Conservation (phyloP, 805 yeast genomes). For the Saccharomyces kudriavzevii region DNA sequence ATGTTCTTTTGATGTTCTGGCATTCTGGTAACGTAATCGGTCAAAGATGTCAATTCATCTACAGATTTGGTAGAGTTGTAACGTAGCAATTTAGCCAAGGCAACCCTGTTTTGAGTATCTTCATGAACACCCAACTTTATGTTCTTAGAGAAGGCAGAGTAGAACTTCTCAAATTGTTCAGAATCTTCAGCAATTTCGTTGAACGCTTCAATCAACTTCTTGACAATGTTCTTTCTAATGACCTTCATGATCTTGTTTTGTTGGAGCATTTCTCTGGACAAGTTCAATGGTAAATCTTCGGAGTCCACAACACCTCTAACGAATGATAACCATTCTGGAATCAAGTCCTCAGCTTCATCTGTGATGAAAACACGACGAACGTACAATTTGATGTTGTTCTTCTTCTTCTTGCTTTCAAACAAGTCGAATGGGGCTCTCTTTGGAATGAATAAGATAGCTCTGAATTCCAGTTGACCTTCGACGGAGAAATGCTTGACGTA, state of each 20-base stretch:
- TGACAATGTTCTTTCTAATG: slow-evolving; percentile 96
- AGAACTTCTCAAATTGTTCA: slow-evolving; percentile 97
- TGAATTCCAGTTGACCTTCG: slow-evolving; percentile 99
- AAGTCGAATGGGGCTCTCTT: slow-evolving; percentile 98
- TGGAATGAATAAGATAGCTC: slow-evolving; percentile 95
- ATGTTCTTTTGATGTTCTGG: slow-evolving; percentile 99
- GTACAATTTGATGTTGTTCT: slow-evolving; percentile 95
- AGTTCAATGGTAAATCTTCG: slow-evolving; percentile 98
- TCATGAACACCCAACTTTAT: slow-evolving; percentile 98
- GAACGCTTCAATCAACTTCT: slow-evolving; percentile 97
- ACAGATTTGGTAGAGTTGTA: slow-evolving; percentile 92
- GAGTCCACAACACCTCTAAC: slow-evolving; percentile 99
- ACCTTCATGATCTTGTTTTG: slow-evolving; percentile 99
- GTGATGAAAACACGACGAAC: slow-evolving; percentile 99
- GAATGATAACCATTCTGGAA: slow-evolving; percentile 97
- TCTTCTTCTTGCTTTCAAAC: slow-evolving; percentile 98
- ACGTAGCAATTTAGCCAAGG: slow-evolving; percentile 93
- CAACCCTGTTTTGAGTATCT: slow-evolving; percentile 93
- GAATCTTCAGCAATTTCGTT: slow-evolving; percentile 98
- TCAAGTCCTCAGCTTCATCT: slow-evolving; percentile 97
- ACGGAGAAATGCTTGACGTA: slow-evolving; percentile 99
- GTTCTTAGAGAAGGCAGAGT: slow-evolving; percentile 96
- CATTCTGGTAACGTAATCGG: slow-evolving; percentile 98
- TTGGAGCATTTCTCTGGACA: slow-evolving; percentile 99
- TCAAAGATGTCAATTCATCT: slow-evolving; percentile 88